Conservation (phyloP, 2,329 filamentous ascomycete genomes). For the Trichocomaceae sp. region DNA sequence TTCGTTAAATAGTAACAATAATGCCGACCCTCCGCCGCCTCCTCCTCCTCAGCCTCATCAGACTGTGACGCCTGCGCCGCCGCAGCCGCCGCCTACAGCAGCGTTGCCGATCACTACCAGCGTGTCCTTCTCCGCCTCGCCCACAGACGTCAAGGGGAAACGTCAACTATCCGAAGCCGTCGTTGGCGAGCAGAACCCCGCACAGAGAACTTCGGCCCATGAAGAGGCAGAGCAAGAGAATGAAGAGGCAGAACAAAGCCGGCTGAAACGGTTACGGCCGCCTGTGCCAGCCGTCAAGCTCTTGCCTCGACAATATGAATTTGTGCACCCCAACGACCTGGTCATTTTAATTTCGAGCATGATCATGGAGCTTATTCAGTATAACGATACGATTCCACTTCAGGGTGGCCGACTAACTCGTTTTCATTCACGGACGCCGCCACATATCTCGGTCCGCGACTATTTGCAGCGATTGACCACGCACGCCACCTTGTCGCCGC, state of each 20-base stretch:
- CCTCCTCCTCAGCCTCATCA: slow-evolving; percentile 1
- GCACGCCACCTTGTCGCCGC: slow-evolving; percentile 87
- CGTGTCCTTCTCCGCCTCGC: neutral
- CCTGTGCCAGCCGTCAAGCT: slow-evolving; percentile 45
- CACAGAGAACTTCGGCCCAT: slow-evolving; percentile 9
- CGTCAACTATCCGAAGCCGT: slow-evolving; percentile 30
- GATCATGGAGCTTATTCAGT: slow-evolving; percentile 87
- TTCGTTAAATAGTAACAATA: slow-evolving; percentile 3
- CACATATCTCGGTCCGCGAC: slow-evolving; percentile 88
- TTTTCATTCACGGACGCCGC: slow-evolving; percentile 86
- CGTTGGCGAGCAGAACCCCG: neutral
- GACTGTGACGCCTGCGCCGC: too few species aligned
- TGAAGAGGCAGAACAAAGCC: slow-evolving; percentile 25
- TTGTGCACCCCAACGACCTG: slow-evolving; percentile 75
- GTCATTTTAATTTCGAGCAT: slow-evolving; percentile 89
- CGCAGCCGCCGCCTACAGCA: too few species aligned
- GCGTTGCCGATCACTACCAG: neutral
- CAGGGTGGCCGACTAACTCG: slow-evolving; percentile 80
- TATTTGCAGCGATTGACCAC: slow-evolving; percentile 89
- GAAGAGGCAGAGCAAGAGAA: neutral
- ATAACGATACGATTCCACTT: slow-evolving; percentile 83
- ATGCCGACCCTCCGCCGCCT: neutral
- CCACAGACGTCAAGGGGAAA: slow-evolving; percentile 13
- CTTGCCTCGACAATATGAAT: slow-evolving; percentile 66
- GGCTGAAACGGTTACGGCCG: slow-evolving; percentile 43